These are phyloP conservation scores for Apiotrichum laibachii DNA, from an alignment of 1,284 basidiomycete genomes.

Conservation along the genomic window DNA sequence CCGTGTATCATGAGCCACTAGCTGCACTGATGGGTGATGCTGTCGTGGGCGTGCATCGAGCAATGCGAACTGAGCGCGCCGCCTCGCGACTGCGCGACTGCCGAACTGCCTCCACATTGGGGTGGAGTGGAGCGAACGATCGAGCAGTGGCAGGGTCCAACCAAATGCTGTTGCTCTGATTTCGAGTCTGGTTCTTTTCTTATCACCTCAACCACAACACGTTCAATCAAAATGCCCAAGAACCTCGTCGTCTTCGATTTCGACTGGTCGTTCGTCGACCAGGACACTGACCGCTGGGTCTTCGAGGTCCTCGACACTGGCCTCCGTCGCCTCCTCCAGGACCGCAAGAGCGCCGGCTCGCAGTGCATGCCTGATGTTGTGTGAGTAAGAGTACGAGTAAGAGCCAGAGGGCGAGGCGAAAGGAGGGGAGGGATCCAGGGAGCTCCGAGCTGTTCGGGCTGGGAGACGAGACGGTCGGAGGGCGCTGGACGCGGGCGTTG, in stretches of 20 bases:
- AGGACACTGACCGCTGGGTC: conserved; percentile 95
- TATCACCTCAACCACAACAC: not conserved
- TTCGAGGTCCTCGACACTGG: conserved; percentile 87
- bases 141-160: too few species aligned
- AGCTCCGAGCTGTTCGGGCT: not conserved
- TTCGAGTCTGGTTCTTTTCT: not conserved
- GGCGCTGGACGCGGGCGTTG: too few species aligned
- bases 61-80: too few species aligned
- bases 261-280: conserved; percentile 87
- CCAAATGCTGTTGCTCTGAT: not conserved
- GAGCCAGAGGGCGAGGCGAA: not conserved
- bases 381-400: conserved; percentile 58
- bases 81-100: too few species aligned
- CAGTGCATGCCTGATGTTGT: conserved; percentile 92
- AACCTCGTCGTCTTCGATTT: conserved; percentile 95
- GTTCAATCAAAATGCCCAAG: conserved; percentile 46
- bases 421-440: not conserved
- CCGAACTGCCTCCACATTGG: too few species aligned
- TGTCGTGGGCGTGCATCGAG: too few species aligned
- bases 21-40: too few species aligned
- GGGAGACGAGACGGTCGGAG: not conserved
- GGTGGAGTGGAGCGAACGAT: too few species aligned
- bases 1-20: too few species aligned
- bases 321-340: conserved; percentile 78
- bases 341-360: conserved; percentile 57